These are phyloP conservation scores for Monilinia aucupariae DNA, from an alignment of 2,329 filamentous ascomycete species.

Conservation along the genomic window DNA sequence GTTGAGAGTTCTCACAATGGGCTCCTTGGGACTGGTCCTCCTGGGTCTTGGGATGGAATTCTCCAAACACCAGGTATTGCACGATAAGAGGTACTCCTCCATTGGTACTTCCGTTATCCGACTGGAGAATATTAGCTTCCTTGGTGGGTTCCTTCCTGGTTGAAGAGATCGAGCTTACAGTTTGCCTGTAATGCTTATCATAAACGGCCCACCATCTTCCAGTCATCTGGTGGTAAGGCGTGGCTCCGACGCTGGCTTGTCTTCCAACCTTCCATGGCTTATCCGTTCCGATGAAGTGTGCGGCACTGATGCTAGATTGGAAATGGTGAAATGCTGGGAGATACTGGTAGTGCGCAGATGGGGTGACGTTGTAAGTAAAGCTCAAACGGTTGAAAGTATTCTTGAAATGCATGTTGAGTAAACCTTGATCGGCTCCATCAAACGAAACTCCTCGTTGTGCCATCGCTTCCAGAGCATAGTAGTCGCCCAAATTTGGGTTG, in stretches of 20 bases:
- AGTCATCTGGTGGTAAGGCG: conserved; percentile 76
- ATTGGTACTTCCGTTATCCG: conserved; percentile 21
- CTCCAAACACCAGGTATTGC: conserved; percentile 35
- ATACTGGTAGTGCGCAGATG: conserved; percentile 95
- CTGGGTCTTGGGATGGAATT: conserved; percentile 28
- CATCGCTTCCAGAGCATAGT: conserved; percentile 76
- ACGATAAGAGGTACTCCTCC: conserved; percentile 28
- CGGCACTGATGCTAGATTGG: conserved; percentile 79
- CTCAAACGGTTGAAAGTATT: conserved; percentile 78
- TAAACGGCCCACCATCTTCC: conserved; percentile 93
- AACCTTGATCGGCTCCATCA: conserved; percentile 91
- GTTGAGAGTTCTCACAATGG: conserved; percentile 28
- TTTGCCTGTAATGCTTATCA: conserved; percentile 70
- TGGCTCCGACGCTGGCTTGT: conserved; percentile 46
- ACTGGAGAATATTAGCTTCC: conserved; percentile 24
- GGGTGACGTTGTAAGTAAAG: conserved; percentile 96
- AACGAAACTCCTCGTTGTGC: conserved; percentile 86
- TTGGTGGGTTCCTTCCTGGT: not conserved
- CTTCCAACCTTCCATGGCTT: conserved; percentile 81
- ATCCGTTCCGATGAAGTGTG: conserved; percentile 87
- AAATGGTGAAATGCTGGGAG: conserved; percentile 91
- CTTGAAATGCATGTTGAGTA: conserved; percentile 92
- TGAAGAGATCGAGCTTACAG: conserved; percentile 38
- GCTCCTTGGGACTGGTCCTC: conserved; percentile 22
- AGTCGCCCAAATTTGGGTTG: conserved; percentile 79